Conservation (phyloP, 495 filamentous ascomycete species). For the Penicillium canariense region DNA sequence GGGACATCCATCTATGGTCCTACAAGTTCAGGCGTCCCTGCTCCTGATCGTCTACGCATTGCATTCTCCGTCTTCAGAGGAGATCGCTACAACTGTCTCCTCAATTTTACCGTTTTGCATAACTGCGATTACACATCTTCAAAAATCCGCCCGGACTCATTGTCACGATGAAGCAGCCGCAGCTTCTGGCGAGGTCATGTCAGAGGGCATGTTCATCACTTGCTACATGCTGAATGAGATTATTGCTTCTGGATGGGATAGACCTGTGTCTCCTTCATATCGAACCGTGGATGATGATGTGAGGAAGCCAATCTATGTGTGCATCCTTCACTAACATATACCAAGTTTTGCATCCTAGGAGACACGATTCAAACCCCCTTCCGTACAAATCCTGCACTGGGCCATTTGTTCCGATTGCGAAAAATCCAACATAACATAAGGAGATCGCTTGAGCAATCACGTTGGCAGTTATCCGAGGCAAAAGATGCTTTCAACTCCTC, state of each 20-base stretch:
- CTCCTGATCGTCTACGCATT: constrained; percentile 34
- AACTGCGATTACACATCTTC: constrained; percentile 30
- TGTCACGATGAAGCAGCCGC: constrained; percentile 9
- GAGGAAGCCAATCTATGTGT: background rate
- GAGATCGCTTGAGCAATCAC: constrained; percentile 21
- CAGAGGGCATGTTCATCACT: constrained; percentile 34
- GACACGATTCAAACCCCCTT: constrained; percentile 26
- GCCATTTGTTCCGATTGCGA: constrained; percentile 31
- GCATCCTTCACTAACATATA: background rate
- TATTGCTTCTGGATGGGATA: constrained; percentile 33
- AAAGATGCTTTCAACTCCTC: constrained; percentile 17
- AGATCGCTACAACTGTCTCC: constrained; percentile 29
- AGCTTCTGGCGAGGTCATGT: constrained; percentile 17
- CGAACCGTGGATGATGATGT: constrained; percentile 34
- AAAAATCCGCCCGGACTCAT: constrained; percentile 18
- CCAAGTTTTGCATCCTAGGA: constrained; percentile 27
- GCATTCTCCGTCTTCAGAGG: constrained; percentile 35
- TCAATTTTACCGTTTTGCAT: constrained; percentile 35
- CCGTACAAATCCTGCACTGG: constrained; percentile 24
- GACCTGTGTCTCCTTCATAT: constrained; percentile 30
- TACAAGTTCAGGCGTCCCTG: constrained; percentile 35
- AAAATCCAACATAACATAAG: constrained; percentile 35
- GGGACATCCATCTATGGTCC: constrained; percentile 26
- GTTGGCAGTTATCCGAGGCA: constrained; percentile 11
- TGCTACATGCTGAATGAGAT: constrained; percentile 39